Conservation (phyloP, 345 rosid species). For the Rhizophora mangle region DNA sequence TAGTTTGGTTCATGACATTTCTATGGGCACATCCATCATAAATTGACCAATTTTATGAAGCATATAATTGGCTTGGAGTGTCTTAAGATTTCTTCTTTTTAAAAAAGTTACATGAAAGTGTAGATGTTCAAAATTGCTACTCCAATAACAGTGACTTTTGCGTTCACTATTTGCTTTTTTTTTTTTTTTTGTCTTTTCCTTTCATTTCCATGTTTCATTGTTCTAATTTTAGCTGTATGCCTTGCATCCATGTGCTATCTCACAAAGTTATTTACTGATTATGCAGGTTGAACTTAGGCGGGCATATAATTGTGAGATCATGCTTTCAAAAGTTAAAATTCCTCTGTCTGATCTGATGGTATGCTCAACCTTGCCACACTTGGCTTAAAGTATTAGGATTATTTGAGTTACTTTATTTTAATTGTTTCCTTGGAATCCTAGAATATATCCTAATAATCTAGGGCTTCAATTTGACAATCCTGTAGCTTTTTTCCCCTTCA, state of each 20-base stretch:
- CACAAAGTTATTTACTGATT: constrained; percentile 27
- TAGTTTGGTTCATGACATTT: too few species aligned
- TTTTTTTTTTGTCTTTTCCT: background rate
- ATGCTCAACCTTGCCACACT: constrained; percentile 23
- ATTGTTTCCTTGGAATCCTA: background rate
- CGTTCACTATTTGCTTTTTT: background rate
- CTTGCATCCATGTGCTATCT: constrained; percentile 17
- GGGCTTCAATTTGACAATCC: background rate
- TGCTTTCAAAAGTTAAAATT: constrained; percentile 81
- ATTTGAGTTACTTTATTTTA: background rate
- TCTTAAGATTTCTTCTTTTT: too few species aligned
- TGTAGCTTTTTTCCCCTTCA: background rate
- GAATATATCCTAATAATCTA: background rate
- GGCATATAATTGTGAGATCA: constrained; percentile 83
- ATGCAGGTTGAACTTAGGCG: constrained; percentile 79
- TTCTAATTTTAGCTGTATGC: background rate
- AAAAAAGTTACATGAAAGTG: background rate
- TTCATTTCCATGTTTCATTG: background rate
- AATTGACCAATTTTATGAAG: too few species aligned
- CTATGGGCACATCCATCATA: too few species aligned
- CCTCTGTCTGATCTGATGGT: constrained; percentile 76
- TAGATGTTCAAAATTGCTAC: background rate
- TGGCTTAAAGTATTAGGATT: constrained; percentile 1
- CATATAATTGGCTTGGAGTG: too few species aligned
- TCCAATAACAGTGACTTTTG: background rate